Conservation (phyloP, 1,284 basidiomycete genomes). For the Ustilago hordei region DNA sequence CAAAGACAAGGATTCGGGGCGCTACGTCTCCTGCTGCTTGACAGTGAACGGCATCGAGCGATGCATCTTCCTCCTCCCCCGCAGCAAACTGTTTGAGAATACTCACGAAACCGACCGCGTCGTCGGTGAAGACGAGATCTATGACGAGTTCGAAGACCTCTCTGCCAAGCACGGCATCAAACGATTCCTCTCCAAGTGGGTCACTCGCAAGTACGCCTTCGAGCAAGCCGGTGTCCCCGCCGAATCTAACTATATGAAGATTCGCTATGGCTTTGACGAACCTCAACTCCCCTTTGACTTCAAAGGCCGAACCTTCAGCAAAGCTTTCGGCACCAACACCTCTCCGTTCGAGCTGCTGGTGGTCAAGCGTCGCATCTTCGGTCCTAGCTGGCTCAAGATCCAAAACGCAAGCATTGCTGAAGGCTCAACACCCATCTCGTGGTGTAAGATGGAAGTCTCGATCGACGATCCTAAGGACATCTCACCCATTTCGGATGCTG, state of each 20-base stretch:
- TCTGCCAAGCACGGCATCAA: slow-evolving; percentile 82
- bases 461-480: slow-evolving; percentile 88
- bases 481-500: slow-evolving; percentile 82
- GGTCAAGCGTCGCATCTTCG: slow-evolving; percentile 96
- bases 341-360: slow-evolving; percentile 95
- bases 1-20: slow-evolving; percentile 67
- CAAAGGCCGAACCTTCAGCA: slow-evolving; percentile 84
- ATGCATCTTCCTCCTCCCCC: slow-evolving; percentile 92
- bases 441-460: slow-evolving; percentile 83
- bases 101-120: slow-evolving; percentile 78
- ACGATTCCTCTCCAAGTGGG: slow-evolving; percentile 77
- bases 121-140: slow-evolving; percentile 76
- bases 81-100: slow-evolving; percentile 67
- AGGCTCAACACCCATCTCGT: slow-evolving; percentile 58
- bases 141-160: slow-evolving; percentile 85
- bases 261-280: slow-evolving; percentile 69
- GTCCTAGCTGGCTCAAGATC: slow-evolving; percentile 95
- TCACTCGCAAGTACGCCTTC: slow-evolving; percentile 92
- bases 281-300: slow-evolving; percentile 75
- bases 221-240: slow-evolving; percentile 86
- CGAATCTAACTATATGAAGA: slow-evolving; percentile 88
- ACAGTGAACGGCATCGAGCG: slow-evolving; percentile 87
- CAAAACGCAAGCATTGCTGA: slow-evolving; percentile 77
- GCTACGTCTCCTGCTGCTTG: slow-evolving; percentile 88
- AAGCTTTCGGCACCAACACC: slow-evolving; percentile 92